phyloP scores from a whole-genome alignment of 108 stramenopile species.

The Chaetoceros muelleri region DNA sequence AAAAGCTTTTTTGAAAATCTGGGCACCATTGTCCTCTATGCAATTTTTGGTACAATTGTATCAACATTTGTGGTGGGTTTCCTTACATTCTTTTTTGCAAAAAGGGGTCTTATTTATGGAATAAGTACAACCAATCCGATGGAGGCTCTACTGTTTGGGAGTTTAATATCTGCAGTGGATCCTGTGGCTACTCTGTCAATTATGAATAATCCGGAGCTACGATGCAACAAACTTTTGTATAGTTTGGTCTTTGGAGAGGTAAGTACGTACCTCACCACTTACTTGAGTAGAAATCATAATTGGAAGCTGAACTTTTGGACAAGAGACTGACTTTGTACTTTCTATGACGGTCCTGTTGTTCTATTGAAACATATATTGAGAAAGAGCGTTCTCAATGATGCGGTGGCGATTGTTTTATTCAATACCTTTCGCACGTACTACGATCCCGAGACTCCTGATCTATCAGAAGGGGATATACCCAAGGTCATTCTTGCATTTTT shows the following conservation, averaged over 20 bases:
- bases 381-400: slow-evolving; percentile 89
- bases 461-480: slow-evolving; percentile 50
- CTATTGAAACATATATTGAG: too few species aligned
- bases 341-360: not conserved
- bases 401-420: slow-evolving; percentile 95
- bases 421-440: slow-evolving; percentile 84
- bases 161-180: slow-evolving; percentile 92
- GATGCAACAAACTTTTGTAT: slow-evolving; percentile 90
- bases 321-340: too few species aligned
- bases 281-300: too few species aligned
- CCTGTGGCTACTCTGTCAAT: slow-evolving; percentile 95
- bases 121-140: slow-evolving; percentile 85
- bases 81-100: slow-evolving; percentile 59
- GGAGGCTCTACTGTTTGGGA: slow-evolving; percentile 92
- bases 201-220: slow-evolving; percentile 78
- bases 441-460: slow-evolving; percentile 59
- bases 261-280: not conserved
- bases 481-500: slow-evolving; percentile 63
- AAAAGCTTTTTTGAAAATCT: slow-evolving; percentile 93
- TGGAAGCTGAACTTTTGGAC: too few species aligned
- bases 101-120: slow-evolving; percentile 48
- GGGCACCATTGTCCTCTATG: slow-evolving; percentile 84
- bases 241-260: slow-evolving; percentile 92
- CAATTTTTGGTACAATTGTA: slow-evolving; percentile 89
- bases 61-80: slow-evolving; percentile 91